Conservation (phyloP, 352 stramenopile species). For the Phytophthora nicotianae region DNA sequence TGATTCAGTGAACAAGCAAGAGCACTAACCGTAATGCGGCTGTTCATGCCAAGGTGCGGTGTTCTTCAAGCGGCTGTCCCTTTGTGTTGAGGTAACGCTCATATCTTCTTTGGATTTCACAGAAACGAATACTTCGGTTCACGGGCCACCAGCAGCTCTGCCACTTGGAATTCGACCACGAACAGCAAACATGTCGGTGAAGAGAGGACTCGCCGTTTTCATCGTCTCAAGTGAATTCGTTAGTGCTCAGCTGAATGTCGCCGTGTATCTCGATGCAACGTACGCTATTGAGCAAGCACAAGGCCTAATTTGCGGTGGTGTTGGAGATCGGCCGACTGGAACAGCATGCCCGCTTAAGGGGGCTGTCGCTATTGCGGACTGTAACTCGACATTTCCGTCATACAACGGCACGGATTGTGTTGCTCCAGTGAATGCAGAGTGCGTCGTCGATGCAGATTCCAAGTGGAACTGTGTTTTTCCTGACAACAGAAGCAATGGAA, state of each 20-base stretch:
- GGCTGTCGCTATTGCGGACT: slow-evolving; percentile 39
- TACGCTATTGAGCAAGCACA: slow-evolving; percentile 38
- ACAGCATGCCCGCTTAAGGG: slow-evolving; percentile 46
- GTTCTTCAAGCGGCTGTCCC: slow-evolving; percentile 10
- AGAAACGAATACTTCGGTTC: neutral
- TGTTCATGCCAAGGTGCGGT: slow-evolving; percentile 5
- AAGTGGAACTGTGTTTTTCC: slow-evolving; percentile 41
- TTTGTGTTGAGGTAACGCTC: slow-evolving; percentile 4
- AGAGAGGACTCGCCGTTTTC: slow-evolving; percentile 1
- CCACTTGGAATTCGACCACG: slow-evolving; percentile 16
- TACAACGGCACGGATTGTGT: slow-evolving; percentile 46
- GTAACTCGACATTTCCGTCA: slow-evolving; percentile 41
- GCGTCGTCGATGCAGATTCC: slow-evolving; percentile 29
- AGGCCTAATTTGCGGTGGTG: slow-evolving; percentile 49
- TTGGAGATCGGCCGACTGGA: slow-evolving; percentile 35
- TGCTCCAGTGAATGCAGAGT: slow-evolving; percentile 35
- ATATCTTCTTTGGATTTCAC: slow-evolving; percentile 9
- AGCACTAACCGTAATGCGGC: neutral
- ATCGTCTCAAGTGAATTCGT: neutral
- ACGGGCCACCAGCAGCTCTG: neutral
- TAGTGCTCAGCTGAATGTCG: slow-evolving; percentile 17
- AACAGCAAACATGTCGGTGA: slow-evolving; percentile 11
- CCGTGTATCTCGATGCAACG: slow-evolving; percentile 44
- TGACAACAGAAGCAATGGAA: neutral
- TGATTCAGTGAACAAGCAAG: neutral